These are phyloP conservation scores for Hypoxylon rubiginosum DNA, from an alignment of 2,329 filamentous ascomycete genomes.

Conservation along the genomic window DNA sequence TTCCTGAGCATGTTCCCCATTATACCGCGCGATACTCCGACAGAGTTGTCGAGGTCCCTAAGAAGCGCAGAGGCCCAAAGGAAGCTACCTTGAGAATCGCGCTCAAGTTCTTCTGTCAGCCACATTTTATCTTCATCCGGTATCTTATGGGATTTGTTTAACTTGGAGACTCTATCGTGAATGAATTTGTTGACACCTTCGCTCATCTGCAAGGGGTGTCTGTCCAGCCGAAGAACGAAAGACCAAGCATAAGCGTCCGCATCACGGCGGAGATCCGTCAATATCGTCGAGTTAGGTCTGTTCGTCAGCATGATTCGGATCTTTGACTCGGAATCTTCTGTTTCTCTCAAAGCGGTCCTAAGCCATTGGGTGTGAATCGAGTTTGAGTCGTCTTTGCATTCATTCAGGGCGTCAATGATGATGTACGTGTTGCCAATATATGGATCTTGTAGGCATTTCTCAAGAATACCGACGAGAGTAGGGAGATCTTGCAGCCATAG, in stretches of 20 bases:
- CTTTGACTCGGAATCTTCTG: neutral
- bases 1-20: neutral
- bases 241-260: neutral
- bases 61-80: constrained; percentile 7
- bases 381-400: neutral
- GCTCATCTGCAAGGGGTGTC: neutral
- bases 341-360: neutral
- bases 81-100: neutral
- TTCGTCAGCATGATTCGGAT: neutral
- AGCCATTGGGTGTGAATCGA: neutral
- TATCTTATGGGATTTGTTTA: neutral
- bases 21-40: neutral
- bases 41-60: neutral
- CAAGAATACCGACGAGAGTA: constrained; percentile 1
- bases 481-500: constrained; percentile 1
- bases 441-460: neutral
- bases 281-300: neutral
- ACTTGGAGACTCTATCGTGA: neutral
- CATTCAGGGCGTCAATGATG: neutral
- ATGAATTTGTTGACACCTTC: constrained; percentile 3
- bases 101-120: neutral
- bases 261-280: neutral
- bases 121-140: neutral
- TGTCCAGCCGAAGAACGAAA: neutral
- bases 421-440: constrained; percentile 1